These are phyloP conservation scores for Earliella scabrosa DNA, from an alignment of 1,284 basidiomycete genomes.

Conservation along the genomic window DNA sequence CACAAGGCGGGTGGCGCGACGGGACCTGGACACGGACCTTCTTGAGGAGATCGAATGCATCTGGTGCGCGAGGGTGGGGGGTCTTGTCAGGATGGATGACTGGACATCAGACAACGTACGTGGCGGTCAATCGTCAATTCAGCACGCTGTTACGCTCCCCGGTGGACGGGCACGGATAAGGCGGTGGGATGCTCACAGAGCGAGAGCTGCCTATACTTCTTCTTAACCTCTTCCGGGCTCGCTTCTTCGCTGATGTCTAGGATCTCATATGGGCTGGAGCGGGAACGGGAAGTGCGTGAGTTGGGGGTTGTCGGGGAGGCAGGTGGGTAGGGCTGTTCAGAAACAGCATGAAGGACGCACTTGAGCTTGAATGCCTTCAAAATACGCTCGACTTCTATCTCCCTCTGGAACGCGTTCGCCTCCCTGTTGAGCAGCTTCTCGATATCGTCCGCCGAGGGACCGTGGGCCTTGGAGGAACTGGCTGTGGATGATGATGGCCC, in stretches of 20 bases:
- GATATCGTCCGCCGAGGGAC: constrained; percentile 51
- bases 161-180: constrained; percentile 1
- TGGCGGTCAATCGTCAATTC: constrained; percentile 23
- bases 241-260: constrained; percentile 68
- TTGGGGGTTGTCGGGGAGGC: not conserved
- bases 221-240: constrained; percentile 76
- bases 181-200: constrained; percentile 59
- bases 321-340: no score
- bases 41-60: constrained; percentile 84
- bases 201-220: constrained; percentile 79
- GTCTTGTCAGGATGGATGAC: constrained; percentile 90
- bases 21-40: constrained; percentile 55
- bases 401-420: constrained; percentile 82
- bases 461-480: constrained; percentile 15
- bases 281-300: constrained; percentile 2
- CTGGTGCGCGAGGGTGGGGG: constrained; percentile 75
- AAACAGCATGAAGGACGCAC: no score
- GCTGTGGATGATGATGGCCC: constrained; percentile 22
- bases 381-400: constrained; percentile 85
- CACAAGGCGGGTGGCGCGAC: not conserved
- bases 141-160: constrained; percentile 6
- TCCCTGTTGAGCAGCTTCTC: constrained; percentile 78
- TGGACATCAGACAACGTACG: constrained; percentile 51
- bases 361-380: constrained; percentile 86
- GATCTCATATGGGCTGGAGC: constrained; percentile 74